Conservation (phyloP, 495 filamentous ascomycete genomes). For the Cetradonia linearis region DNA sequence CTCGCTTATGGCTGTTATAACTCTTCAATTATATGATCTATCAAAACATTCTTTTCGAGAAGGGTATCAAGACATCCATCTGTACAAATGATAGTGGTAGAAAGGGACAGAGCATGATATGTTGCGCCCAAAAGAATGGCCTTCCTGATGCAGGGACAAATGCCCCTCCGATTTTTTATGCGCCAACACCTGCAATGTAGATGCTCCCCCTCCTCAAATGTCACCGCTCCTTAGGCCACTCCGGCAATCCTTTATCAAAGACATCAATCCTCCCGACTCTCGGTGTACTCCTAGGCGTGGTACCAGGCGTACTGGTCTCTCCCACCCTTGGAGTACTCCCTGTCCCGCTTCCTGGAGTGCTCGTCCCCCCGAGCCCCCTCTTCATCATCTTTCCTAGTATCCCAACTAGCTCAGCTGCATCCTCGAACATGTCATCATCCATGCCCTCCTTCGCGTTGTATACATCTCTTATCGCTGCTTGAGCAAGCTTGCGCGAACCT, state of each 20-base stretch:
- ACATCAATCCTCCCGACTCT: slow-evolving; percentile 10
- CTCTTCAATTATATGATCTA: background rate
- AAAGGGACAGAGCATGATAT: background rate
- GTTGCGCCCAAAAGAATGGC: background rate
- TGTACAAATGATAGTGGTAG: slow-evolving; percentile 3
- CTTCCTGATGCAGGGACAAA: background rate
- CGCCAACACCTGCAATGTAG: slow-evolving; percentile 7
- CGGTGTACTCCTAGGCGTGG: slow-evolving; percentile 15
- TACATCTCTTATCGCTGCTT: slow-evolving; percentile 76
- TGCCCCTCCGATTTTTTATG: background rate
- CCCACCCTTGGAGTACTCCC: slow-evolving; percentile 15
- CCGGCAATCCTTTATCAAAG: background rate
- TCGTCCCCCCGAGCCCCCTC: slow-evolving; percentile 35
- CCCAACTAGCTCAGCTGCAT: slow-evolving; percentile 64
- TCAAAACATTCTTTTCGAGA: slow-evolving; percentile 5
- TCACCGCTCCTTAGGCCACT: background rate
- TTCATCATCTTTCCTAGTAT: slow-evolving; percentile 71
- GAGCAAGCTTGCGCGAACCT: slow-evolving; percentile 62
- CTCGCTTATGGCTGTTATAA: no score
- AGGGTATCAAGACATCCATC: slow-evolving; percentile 15
- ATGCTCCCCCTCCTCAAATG: background rate
- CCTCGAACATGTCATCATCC: slow-evolving; percentile 79
- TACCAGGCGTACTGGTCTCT: slow-evolving; percentile 4
- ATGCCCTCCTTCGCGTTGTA: slow-evolving; percentile 85
- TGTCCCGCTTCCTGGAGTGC: slow-evolving; percentile 16